Evolutionary conservation across 305 asterid genomes (phyloP), one percentile per base, ranked within the genome.

Genomic region (Fraxinus nigra): DNA sequence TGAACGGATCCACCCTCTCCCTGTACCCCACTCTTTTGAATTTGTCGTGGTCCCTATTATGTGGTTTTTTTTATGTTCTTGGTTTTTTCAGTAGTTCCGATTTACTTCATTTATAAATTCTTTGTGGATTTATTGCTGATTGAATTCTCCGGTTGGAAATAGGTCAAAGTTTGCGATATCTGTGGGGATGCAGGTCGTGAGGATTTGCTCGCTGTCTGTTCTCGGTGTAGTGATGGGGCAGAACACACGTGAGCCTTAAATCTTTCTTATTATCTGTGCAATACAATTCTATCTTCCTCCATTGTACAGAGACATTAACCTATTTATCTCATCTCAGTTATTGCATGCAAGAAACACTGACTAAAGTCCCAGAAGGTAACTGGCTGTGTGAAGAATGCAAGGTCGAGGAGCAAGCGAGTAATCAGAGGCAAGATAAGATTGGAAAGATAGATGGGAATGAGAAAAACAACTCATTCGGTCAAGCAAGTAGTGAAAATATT

Each of bases 111-210:
- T 16, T 33, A 33, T 72, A 32, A 14, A 16, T 72, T 72, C 14
- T 16, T 32, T 72, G 13, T 72, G 13, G 76, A 32, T 32, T n/a
- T 33, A 33, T 76, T 3, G 34, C 67, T 84, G 72, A 85, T 84
- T 38, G 61, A 56, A 82, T 30, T 75, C 83, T 82, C 75, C 67
- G 77, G 51, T 79, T 85, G 82, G 74, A 83, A 75, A 84, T 82
- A 93, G 99, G 99, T 95, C 82, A 92, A 95, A 91, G 97, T 95
- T 83, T 95, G 99, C 81, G 99, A 95, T 90, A 93, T 92, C 56
- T 95, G 98, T 84, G 99, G 97, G 81, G 97, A 93, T 91, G 93
- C 97, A 9, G 99, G 99, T 37, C 91, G 97, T 75, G 99, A 95
- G 87, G 93, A 95, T 88, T 91, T 92, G 85, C 99, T 95, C 84